A percentile compares a stretch with the other conserved stretches of the same genome.
These are phyloP conservation scores for Lignosus rhinocerotis DNA, from an alignment of 1,284 basidiomycete species.

Conservation along the genomic window DNA sequence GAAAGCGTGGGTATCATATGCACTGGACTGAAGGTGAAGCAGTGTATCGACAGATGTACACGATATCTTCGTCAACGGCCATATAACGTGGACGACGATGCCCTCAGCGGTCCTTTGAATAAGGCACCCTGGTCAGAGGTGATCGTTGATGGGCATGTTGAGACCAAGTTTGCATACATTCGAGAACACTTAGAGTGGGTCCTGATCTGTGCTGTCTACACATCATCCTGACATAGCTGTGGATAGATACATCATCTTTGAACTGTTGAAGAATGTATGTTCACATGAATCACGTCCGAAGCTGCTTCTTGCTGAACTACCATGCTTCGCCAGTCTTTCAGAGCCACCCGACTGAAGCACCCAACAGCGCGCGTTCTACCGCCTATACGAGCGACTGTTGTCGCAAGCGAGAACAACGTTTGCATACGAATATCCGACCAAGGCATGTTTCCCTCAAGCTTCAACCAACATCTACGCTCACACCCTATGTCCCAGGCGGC, in stretches of 20 bases:
- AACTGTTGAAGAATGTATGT: constrained; percentile 80
- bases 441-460: constrained; percentile 45
- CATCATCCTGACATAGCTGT: background rate
- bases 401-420: constrained; percentile 70
- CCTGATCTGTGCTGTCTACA: background rate
- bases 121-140: constrained; percentile 61
- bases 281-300: background rate
- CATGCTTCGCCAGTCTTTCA: constrained; percentile 54
- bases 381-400: constrained; percentile 71
- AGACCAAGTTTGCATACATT: constrained; percentile 82
- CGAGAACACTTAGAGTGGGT: constrained; percentile 83
- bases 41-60: constrained; percentile 71
- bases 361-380: constrained; percentile 44
- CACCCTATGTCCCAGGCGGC: constrained; percentile 51
- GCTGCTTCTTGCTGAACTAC: background rate
- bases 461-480: background rate
- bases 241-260: constrained; percentile 82
- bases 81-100: constrained; percentile 44
- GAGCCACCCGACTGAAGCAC: constrained; percentile 59
- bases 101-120: constrained; percentile 29
- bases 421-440: constrained; percentile 84
- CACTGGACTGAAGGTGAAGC: constrained; percentile 71
- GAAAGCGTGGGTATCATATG: constrained; percentile 87
- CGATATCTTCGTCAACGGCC: constrained; percentile 57
- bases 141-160: constrained; percentile 71